Base-by-base conservation (phyloP, 495 filamentous ascomycete genomes). In the Recurvomyces mirabilis region DNA sequence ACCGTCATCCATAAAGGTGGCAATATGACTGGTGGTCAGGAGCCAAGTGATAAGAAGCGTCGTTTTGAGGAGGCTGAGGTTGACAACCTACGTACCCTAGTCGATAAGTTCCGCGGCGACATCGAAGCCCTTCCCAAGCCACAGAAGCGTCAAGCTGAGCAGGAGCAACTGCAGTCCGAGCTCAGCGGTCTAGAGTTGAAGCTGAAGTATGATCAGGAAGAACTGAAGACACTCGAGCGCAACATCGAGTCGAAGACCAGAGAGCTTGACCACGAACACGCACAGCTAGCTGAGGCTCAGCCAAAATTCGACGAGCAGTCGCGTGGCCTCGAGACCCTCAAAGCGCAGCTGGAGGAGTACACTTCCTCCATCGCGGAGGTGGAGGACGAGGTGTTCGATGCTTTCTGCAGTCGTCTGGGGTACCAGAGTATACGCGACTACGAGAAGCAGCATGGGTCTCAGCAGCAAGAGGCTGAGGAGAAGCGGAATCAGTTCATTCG, bases 1-100 rank as follows among this genome's bases (percentile, higher is more conserved):
- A 84, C 77, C 22, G 83, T 96, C 25, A 94, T 96, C 43, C 87
- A 95, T 63, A 94, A 95, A 58, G 86, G 82, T n/a, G 93, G 91
- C 58, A 72, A 87, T 30, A 95, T 99, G 86, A 96, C 91, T 18
- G 91, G 91, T 70, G 91, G 91, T 48, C 78, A 84, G 25, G 77
- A 83, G 14, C 76, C 75, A 15, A 69, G 75, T n/a, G 73, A 75
- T 28, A 81, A 78, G 57, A 77, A 81, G 31, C 81, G 87, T 28
- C 76, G 84, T 25, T 96, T 89, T 70, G 87, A 93, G 54, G 87
- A 93, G 50, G 74, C 81, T 5, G 87, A 94, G 47, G 74, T 95
- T 11, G 83, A 91, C 44, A 82, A 84, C 52, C 70, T 94, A 14
- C 69, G 78, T 49, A 79, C 74, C 46, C 53, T 80, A 18, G 73